A percentile compares a stretch with the other conserved stretches of the same genome.
Evolutionary conservation across 371 early-diverging fungal species (phyloP).

Genomic region (Umbelopsis sp.): DNA sequence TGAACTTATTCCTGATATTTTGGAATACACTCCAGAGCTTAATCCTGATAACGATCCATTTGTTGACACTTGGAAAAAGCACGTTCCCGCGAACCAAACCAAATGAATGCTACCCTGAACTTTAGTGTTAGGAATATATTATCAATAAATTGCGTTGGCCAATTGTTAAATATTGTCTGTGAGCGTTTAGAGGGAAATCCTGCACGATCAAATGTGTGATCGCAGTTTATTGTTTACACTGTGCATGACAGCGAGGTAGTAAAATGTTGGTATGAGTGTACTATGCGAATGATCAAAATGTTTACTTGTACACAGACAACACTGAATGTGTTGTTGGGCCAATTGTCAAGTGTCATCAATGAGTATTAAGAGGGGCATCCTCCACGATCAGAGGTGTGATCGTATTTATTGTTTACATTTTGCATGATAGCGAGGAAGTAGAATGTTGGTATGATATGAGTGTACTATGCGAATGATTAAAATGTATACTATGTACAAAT

Average conservation of each 20-base stretch:
- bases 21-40: constrained; percentile 2
- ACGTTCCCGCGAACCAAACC: background rate
- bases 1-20: background rate
- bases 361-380: no score
- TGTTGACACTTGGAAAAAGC: background rate
- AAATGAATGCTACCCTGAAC: no score
- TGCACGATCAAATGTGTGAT: no score
- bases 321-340: background rate
- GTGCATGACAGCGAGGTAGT: background rate
- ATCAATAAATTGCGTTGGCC: no score
- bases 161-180: no score
- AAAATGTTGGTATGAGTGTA: background rate
- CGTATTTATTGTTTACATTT: no score
- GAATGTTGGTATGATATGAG: background rate
- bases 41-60: constrained; percentile 7
- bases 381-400: no score
- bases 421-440: background rate
- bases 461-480: background rate
- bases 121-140: no score
- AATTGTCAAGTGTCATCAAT: no score
- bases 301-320: background rate
- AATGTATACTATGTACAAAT: background rate
- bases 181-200: no score
- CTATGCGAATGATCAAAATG: background rate
- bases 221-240: no score